A percentile compares a stretch with the other conserved stretches of the same genome.
These are phyloP conservation scores for Volvariella volvacea DNA, from an alignment of 1,284 basidiomycete genomes.

Conservation along the genomic window DNA sequence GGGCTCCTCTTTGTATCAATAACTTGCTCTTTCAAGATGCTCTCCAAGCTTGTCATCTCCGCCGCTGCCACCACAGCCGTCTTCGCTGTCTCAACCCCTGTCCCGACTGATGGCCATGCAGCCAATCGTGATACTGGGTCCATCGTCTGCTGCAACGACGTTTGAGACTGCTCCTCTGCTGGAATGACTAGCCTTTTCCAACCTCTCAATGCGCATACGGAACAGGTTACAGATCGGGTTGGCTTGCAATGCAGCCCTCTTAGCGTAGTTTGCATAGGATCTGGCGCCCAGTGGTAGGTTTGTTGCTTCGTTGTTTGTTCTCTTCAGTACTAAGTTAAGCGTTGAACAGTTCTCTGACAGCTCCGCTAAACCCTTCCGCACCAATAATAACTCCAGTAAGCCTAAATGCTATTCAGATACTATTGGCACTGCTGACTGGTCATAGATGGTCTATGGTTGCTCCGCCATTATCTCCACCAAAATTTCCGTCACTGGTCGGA, in stretches of 20 bases:
- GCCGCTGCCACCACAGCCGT: background rate
- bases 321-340: too few relatives aligned
- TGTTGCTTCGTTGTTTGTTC: too few relatives aligned
- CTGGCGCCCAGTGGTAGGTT: too few relatives aligned
- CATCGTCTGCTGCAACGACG: conserved; percentile 9
- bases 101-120: too few relatives aligned
- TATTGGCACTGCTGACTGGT: too few relatives aligned
- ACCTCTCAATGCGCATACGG: background rate
- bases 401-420: too few relatives aligned
- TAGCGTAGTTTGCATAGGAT: conserved; percentile 1
- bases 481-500: too few relatives aligned
- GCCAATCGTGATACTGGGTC: conserved; percentile 8
- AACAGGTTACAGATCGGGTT: conserved; percentile 3
- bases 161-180: background rate
- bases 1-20: too few relatives aligned
- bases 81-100: conserved; percentile 1
- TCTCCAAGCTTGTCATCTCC: conserved; percentile 5
- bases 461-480: too few relatives aligned
- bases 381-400: conserved; percentile 5
- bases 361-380: conserved; percentile 6
- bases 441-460: too few relatives aligned
- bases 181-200: background rate
- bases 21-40: conserved; percentile 20
- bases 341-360: background rate
- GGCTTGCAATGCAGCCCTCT: conserved; percentile 8